A percentile compares a stretch with the other conserved stretches of the same genome.
Conservation (phyloP, 306 rosid species). For the Inga oerstediana region DNA sequence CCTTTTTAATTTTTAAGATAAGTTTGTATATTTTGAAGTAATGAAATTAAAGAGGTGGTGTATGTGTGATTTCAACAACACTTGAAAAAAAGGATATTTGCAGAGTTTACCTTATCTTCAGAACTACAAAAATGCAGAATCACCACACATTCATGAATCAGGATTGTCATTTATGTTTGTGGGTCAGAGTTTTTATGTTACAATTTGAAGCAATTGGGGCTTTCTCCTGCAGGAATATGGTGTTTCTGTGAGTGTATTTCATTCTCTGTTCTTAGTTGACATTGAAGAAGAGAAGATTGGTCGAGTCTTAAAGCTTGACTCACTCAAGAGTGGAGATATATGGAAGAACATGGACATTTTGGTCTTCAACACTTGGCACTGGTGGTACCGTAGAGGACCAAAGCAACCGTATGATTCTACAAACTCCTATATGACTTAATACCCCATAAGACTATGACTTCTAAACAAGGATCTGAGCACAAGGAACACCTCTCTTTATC, state of each 20-base stretch:
- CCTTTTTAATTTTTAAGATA: too few relatives aligned
- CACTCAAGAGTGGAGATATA: conserved; percentile 51
- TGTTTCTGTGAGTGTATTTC: conserved; percentile 49
- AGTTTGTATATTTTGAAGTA: too few relatives aligned
- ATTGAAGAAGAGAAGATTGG: conserved; percentile 57
- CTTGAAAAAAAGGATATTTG: not conserved
- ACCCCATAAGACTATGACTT: not conserved
- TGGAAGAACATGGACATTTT: conserved; percentile 72
- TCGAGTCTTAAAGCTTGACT: conserved; percentile 66
- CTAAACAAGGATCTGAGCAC: not conserved
- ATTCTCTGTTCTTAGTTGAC: conserved; percentile 56
- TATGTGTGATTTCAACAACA: too few relatives aligned
- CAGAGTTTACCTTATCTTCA: not conserved
- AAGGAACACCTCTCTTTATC: not conserved
- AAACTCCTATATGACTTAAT: not conserved
- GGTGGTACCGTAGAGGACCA: conserved; percentile 73
- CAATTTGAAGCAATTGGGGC: not conserved
- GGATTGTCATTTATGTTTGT: not conserved
- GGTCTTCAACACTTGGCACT: conserved; percentile 81
- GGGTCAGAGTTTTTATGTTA: not conserved
- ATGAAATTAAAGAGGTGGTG: too few relatives aligned
- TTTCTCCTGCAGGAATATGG: conserved; percentile 51
- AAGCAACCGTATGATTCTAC: conserved; percentile 56
- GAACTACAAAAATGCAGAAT: not conserved
- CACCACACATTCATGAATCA: not conserved